These are phyloP conservation scores for Lepidium africanum DNA, from an alignment of 345 rosid genomes.

Conservation along the genomic window DNA sequence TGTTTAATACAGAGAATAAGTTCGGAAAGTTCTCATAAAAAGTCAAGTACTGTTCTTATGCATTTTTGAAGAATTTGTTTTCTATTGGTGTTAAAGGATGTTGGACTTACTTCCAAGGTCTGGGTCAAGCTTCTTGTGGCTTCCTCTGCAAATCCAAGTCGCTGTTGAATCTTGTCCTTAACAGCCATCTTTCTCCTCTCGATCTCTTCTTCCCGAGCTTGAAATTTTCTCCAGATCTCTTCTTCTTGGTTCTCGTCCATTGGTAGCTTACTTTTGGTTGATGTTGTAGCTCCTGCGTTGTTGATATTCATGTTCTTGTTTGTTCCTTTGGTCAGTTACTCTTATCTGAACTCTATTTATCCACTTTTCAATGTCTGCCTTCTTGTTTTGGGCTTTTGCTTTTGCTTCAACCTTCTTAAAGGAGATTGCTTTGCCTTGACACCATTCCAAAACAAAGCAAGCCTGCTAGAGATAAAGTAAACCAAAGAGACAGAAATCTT, in stretches of 20 bases:
- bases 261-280: constrained; percentile 29
- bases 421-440: constrained; percentile 7
- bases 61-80: background rate
- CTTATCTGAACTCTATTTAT: background rate
- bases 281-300: constrained; percentile 10
- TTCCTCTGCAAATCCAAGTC: constrained; percentile 67
- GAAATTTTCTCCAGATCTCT: constrained; percentile 40
- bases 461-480: background rate
- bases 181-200: constrained; percentile 65
- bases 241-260: constrained; percentile 52
- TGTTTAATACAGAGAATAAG: background rate
- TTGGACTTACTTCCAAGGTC: constrained; percentile 57
- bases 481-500: background rate
- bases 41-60: background rate
- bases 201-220: constrained; percentile 76
- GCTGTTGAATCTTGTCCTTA: constrained; percentile 59
- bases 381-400: background rate
- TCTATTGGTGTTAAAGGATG: no score
- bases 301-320: background rate
- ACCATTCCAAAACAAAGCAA: constrained; percentile 8
- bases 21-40: background rate
- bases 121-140: constrained; percentile 58
- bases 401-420: constrained; percentile 15
- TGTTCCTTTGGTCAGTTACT: background rate
- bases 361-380: background rate